Conservation (phyloP, 306 rosid species). For the Glycyrrhiza uralensis region DNA sequence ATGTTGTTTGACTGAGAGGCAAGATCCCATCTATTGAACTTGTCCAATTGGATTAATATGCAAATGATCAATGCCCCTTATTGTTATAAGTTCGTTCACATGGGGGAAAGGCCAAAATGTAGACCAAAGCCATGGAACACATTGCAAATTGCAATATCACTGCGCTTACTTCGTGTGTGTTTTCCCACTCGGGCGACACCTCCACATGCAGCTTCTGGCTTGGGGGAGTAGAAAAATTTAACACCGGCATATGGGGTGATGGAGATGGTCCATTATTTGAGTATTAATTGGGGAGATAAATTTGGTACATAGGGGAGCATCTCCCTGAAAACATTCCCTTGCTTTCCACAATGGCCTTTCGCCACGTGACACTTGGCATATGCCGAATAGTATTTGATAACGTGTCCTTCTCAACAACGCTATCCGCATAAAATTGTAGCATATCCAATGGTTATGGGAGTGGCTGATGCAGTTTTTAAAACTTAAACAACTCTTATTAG, state of each 20-base stretch:
- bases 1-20: constrained; percentile 39
- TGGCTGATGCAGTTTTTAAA: too few relatives aligned
- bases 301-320: constrained; percentile 6
- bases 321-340: constrained; percentile 47
- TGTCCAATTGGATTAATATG: constrained; percentile 30
- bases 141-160: constrained; percentile 26
- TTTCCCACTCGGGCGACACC: constrained; percentile 45
- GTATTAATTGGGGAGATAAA: constrained; percentile 16
- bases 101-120: constrained; percentile 34
- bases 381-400: constrained; percentile 22
- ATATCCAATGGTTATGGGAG: too few relatives aligned
- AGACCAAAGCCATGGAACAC: constrained; percentile 48
- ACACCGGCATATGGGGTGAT: constrained; percentile 17
- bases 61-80: background rate
- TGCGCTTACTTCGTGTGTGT: constrained; percentile 23
- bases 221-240: constrained; percentile 22
- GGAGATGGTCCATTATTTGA: constrained; percentile 13
- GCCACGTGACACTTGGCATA: constrained; percentile 29
- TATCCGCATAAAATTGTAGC: background rate
- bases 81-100: too few relatives aligned
- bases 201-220: constrained; percentile 52
- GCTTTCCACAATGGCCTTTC: background rate
- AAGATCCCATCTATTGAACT: constrained; percentile 35
- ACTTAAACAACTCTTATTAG: too few relatives aligned
- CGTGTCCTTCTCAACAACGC: background rate